Base-by-base conservation (phyloP, 192 early-diverging fungal species). In the Umbelopsis ramanniana region DNA sequence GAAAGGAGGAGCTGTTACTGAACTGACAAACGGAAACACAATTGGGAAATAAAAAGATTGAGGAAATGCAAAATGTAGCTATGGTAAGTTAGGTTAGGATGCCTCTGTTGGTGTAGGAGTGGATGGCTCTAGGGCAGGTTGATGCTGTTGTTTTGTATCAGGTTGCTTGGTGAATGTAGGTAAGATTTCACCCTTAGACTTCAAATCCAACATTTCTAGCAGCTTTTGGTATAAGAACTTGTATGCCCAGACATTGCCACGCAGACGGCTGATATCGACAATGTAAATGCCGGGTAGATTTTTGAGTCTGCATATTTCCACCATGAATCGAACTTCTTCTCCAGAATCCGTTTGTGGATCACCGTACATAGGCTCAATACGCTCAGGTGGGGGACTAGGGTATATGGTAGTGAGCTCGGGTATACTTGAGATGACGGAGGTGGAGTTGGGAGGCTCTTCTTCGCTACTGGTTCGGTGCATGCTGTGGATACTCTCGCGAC, bases 241-340 rank as follows among this genome's bases (percentile, higher is more conserved):
- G 74, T 88, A 89, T 0, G 85, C 81, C 88, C 86, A 89, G 35
- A 81, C 82, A 75, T 88, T 89, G 73, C 88, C 88, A 72, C 84
- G 83, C 53, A 85, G 79, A 24, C 88, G 84, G 21, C 81, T 78
- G 63, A 89, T 68, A 68, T 86, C 82, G 40, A 89, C 88, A 60
- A 86, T 88, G 66, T 86, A 88, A 19, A 89, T 80, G 74, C 83
- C 82, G 74, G 83, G 86, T 21, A 95, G 77, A 74, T 94, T 94
- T 79, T 90, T 92, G 74, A 95, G 88, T 73, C 85, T 84, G 81
- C 92, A 92, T 14, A 95, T 80, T 82, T 93, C 92, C 38, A 95
- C 86, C 2, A 86, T 80, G 78, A 94, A 86, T 33, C 87, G 89
- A 46, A 95, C 81, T 82, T 94, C 93, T 38, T 88, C 92, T 53